These are phyloP conservation scores for Starmera caribaea DNA, from an alignment of 805 yeast species.

Conservation along the genomic window DNA sequence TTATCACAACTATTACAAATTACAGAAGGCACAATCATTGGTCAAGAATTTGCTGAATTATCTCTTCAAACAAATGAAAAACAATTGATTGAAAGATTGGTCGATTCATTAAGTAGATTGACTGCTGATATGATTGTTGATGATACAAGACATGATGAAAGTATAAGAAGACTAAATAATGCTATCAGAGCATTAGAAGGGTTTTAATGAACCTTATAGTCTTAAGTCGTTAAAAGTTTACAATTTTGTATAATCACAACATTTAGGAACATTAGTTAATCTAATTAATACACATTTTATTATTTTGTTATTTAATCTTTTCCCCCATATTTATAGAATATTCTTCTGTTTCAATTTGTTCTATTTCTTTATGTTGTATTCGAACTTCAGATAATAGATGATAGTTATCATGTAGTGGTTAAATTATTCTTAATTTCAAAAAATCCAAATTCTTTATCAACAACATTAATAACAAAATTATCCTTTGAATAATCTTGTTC, in stretches of 20 bases:
- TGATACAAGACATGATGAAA: conserved; percentile 70
- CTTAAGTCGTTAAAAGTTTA: too few relatives aligned
- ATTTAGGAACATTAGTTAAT: too few relatives aligned
- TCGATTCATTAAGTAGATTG: conserved; percentile 74
- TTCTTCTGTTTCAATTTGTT: too few relatives aligned
- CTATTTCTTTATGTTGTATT: too few relatives aligned
- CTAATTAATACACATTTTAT: too few relatives aligned
- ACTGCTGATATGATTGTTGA: conserved; percentile 89
- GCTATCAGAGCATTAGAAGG: conserved; percentile 88
- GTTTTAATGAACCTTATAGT: conserved; percentile 28
- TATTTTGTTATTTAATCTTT: too few relatives aligned
- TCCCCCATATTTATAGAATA: too few relatives aligned
- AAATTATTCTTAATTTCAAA: conserved; percentile 22
- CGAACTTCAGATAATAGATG: too few relatives aligned
- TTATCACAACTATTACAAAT: conserved; percentile 26
- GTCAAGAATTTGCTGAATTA: conserved; percentile 60
- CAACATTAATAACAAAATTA: conserved; percentile 18
- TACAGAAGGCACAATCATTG: conserved; percentile 31
- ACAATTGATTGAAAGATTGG: conserved; percentile 71
- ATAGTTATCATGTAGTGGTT: too few relatives aligned
- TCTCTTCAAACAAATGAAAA: conserved; percentile 71
- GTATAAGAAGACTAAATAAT: conserved; percentile 66
- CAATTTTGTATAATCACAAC: too few relatives aligned
- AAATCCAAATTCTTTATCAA: conserved; percentile 24
- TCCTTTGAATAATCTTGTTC: conserved; percentile 40